Percentiles rank a stretch among this genome's conserved stretches.
Conservation (phyloP, 2,329 filamentous ascomycete species). For the Sporothrix pseudoabietina region DNA sequence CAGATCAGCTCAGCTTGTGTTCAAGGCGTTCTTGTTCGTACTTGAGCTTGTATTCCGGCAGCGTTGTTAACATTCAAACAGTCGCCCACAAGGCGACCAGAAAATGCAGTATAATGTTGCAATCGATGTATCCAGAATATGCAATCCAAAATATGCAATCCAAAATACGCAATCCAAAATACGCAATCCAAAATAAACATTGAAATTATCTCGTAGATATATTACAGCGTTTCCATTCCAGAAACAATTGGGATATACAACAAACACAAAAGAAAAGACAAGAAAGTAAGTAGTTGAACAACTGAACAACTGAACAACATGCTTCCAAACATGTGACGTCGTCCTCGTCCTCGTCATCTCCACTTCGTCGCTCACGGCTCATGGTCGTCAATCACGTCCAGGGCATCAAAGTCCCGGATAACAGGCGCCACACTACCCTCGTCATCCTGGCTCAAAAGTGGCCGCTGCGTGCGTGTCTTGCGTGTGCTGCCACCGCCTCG, state of each 20-base stretch:
- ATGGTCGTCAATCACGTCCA: slow-evolving; percentile 42
- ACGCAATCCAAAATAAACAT: neutral
- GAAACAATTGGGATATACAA: slow-evolving; percentile 1
- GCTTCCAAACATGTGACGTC: neutral
- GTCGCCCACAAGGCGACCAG: too few relatives aligned
- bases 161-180: neutral
- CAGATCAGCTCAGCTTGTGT: neutral
- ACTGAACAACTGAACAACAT: neutral
- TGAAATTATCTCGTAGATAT: neutral
- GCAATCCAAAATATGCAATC: too few relatives aligned
- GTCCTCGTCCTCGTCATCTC: neutral
- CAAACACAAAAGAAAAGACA: neutral
- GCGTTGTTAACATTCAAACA: neutral
- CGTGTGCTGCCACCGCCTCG: slow-evolving; percentile 15
- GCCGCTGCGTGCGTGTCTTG: slow-evolving; percentile 30
- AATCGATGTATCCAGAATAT: too few relatives aligned
- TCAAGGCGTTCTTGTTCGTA: neutral
- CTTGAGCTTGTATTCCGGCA: neutral
- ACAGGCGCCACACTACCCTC: slow-evolving; percentile 38
- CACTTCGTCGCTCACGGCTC: slow-evolving; percentile 35
- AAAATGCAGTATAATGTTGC: too few relatives aligned
- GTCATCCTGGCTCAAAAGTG: slow-evolving; percentile 34
- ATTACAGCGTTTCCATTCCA: neutral
- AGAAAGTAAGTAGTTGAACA: neutral
- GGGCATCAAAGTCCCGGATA: slow-evolving; percentile 45